Conservation (phyloP, 345 rosid species). For the Ceriops decandra region DNA sequence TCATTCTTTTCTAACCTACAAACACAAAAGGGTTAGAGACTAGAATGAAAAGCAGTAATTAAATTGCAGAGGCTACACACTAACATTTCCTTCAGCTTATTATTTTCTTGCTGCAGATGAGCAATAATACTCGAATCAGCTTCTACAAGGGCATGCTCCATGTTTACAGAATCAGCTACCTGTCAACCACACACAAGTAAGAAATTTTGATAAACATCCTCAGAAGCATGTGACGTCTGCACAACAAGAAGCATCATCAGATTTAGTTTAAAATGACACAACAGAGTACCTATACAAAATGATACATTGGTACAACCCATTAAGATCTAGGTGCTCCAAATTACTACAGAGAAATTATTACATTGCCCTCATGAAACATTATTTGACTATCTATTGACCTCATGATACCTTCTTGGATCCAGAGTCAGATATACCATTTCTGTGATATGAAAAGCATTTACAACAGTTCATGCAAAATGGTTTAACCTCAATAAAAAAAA, state of each 20-base stretch:
- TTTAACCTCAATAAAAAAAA: too few relatives aligned
- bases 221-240: background rate
- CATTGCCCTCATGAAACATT: too few relatives aligned
- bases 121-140: constrained; percentile 28
- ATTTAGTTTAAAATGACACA: background rate
- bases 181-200: constrained; percentile 19
- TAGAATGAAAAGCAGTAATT: background rate
- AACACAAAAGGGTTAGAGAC: constrained; percentile 1
- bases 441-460: too few relatives aligned
- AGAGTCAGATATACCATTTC: too few relatives aligned
- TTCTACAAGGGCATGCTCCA: constrained; percentile 13
- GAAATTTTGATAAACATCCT: background rate
- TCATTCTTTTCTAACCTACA: constrained; percentile 41
- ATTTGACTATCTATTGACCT: too few relatives aligned
- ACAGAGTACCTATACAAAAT: too few relatives aligned
- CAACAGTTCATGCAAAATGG: too few relatives aligned
- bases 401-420: too few relatives aligned
- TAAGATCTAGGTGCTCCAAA: too few relatives aligned
- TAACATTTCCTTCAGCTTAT: constrained; percentile 54
- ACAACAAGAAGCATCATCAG: background rate
- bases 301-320: too few relatives aligned
- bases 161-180: constrained; percentile 21
- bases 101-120: constrained; percentile 56
- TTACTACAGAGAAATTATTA: too few relatives aligned
- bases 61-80: constrained; percentile 10